Percentiles rank a stretch among this genome's conserved stretches.
Conservation (phyloP, 148 eudicot genomes). For the Nepenthes gracilis region DNA sequence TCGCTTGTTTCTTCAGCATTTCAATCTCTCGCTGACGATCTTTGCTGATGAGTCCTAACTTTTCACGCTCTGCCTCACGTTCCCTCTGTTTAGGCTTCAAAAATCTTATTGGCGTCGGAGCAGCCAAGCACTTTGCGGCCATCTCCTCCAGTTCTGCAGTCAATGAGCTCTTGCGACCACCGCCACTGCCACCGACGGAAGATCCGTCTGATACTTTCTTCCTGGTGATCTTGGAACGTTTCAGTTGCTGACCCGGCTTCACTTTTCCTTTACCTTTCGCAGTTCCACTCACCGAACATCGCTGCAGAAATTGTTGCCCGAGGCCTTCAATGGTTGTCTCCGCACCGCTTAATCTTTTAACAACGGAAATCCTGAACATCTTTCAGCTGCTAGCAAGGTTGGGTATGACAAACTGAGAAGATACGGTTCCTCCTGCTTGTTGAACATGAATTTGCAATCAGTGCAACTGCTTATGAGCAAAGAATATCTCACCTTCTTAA, state of each 20-base stretch:
- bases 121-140: conserved; percentile 47
- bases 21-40: conserved; percentile 49
- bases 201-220: conserved; percentile 35
- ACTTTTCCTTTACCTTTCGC: conserved; percentile 77
- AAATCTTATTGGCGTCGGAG: conserved; percentile 51
- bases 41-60: conserved; percentile 71
- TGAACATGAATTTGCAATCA: too few species aligned
- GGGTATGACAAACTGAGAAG: too few species aligned
- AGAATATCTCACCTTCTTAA: too few species aligned
- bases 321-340: conserved; percentile 25
- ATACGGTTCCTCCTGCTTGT: too few species aligned
- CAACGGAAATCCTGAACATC: not conserved
- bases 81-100: conserved; percentile 56
- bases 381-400: too few species aligned
- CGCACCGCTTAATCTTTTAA: not conserved
- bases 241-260: conserved; percentile 43
- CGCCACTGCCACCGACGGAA: conserved; percentile 16
- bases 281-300: conserved; percentile 81
- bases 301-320: conserved; percentile 40
- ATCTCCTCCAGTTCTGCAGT: conserved; percentile 35
- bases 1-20: conserved; percentile 42
- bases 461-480: too few species aligned
- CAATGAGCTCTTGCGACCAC: conserved; percentile 25
- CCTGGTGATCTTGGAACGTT: conserved; percentile 34
- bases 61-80: conserved; percentile 75